Conservation (phyloP, 805 yeast species). For the Candida schatavii region DNA sequence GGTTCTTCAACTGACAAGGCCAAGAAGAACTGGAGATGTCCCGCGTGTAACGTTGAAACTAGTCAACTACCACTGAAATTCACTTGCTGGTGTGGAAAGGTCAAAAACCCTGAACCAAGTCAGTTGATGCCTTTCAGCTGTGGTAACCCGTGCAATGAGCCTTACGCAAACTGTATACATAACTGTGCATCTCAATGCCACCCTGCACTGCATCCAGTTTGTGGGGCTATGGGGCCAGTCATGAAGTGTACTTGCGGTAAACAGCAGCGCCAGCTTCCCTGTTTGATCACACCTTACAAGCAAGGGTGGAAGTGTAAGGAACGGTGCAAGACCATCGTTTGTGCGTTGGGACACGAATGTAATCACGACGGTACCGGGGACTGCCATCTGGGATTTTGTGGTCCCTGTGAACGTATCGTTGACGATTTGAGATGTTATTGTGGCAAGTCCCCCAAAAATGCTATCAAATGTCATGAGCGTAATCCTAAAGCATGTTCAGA, state of each 20-base stretch:
- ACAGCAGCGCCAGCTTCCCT: constrained; percentile 63
- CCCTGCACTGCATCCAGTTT: constrained; percentile 83
- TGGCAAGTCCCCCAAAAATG: constrained; percentile 48
- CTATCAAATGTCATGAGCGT: constrained; percentile 44
- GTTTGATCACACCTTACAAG: constrained; percentile 64
- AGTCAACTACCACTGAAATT: constrained; percentile 52
- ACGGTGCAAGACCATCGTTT: constrained; percentile 58
- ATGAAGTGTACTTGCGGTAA: constrained; percentile 75
- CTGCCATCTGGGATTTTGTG: constrained; percentile 87
- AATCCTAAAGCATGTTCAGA: constrained; percentile 34
- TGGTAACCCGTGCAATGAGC: constrained; percentile 73
- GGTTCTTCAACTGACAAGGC: constrained; percentile 61
- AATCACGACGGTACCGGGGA: constrained; percentile 17
- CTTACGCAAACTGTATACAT: constrained; percentile 62
- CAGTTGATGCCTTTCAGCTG: constrained; percentile 76
- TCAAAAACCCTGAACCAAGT: constrained; percentile 59
- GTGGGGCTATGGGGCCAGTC: constrained; percentile 75
- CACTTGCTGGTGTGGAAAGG: constrained; percentile 89
- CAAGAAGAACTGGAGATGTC: constrained; percentile 77
- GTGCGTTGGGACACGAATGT: constrained; percentile 70
- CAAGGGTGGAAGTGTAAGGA: constrained; percentile 68
- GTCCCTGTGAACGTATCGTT: constrained; percentile 55
- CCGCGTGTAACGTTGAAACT: constrained; percentile 63
- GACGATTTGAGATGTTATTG: constrained; percentile 63
- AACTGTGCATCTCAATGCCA: constrained; percentile 76